phyloP scores from a whole-genome alignment of 768 basidiomycete genomes.

The Peribolospora kevripleyi region DNA sequence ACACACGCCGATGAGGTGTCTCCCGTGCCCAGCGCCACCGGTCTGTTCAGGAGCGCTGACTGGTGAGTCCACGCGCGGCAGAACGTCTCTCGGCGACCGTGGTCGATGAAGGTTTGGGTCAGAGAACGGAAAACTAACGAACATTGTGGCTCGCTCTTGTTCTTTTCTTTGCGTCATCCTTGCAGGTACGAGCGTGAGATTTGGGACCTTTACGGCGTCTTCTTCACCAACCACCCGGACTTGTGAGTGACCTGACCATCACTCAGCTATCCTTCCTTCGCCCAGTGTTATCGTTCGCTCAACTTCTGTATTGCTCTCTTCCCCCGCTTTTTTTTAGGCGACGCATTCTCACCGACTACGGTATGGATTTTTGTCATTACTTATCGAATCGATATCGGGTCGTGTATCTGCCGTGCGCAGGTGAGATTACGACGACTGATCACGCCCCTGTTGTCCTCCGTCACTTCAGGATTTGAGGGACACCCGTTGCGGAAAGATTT shows the following conservation, averaged over 20 bases:
- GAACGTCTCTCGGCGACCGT: too few species aligned
- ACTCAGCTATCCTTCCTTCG: not conserved
- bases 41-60: constrained; percentile 71
- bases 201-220: constrained; percentile 94
- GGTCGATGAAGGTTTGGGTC: not conserved
- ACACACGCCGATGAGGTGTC: constrained; percentile 87
- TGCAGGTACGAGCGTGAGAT: constrained; percentile 83
- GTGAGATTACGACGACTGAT: too few species aligned
- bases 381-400: too few species aligned
- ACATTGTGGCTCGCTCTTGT: not conserved
- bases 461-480: constrained; percentile 59
- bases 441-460: constrained; percentile 1
- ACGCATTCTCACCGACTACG: constrained; percentile 94
- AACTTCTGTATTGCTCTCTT: constrained; percentile 2
- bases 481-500: constrained; percentile 96
- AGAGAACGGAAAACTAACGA: not conserved
- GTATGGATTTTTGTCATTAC: constrained; percentile 21
- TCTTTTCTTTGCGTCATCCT: not conserved
- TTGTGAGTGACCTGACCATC: constrained; percentile 32
- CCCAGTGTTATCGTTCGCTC: not conserved
- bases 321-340: constrained; percentile 30
- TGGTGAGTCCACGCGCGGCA: constrained; percentile 32
- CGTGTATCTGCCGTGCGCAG: too few species aligned
- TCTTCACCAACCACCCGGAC: constrained; percentile 89
- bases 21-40: constrained; percentile 56